Evolutionary conservation across 2,329 filamentous ascomycete species (phyloP), one percentile per base, ranked within the genome.

Genomic region (Dactylellina parvicollis): DNA sequence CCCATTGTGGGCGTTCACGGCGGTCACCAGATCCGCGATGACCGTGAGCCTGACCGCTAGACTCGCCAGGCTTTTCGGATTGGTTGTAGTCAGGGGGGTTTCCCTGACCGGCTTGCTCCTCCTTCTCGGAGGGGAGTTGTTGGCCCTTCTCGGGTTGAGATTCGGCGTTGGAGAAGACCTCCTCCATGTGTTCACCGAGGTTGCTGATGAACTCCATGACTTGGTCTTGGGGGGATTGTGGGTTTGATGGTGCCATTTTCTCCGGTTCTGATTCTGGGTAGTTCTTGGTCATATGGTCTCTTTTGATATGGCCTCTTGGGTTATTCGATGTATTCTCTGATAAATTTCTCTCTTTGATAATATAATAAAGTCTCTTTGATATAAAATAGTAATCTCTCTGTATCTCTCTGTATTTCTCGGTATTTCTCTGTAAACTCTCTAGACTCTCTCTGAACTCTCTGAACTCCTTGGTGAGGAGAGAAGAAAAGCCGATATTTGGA

Each of bases 181-280:
- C 62, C 36, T 74, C 56, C 62, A 69, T 74, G 46, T 74, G 70
- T 50, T 74, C 70, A 56, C 70, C 70, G 55, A 74, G 70, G 62
- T 59, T 69, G 49, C 52, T 69, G 55, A 74, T 74, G 56, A 74
- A 74, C 16, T 74, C 70, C 61, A 74, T 69, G 47, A 74, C 70
- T 57, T 69, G 70, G 40, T 69, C 61, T 69, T 69, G 50, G n/a
- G 62, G 70, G 44, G 61, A 74, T 54, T 69, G 64, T 28, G 64
- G 70, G 50, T 32, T 57, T 42, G 70, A 59, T 62, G 57, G 62
- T 38, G 70, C 62, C 70, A 74, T 74, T 52, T 74, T 64, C 26
- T 73, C 69, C 22, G 69, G 40, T 56, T 56, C 38, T 36, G 36
- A 44, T 34, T 54, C 40, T 73, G 64, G n/a, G 46, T 73, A 73